These are phyloP conservation scores for Cardamine resedifolia DNA, from an alignment of 345 rosid genomes.

Conservation along the genomic window DNA sequence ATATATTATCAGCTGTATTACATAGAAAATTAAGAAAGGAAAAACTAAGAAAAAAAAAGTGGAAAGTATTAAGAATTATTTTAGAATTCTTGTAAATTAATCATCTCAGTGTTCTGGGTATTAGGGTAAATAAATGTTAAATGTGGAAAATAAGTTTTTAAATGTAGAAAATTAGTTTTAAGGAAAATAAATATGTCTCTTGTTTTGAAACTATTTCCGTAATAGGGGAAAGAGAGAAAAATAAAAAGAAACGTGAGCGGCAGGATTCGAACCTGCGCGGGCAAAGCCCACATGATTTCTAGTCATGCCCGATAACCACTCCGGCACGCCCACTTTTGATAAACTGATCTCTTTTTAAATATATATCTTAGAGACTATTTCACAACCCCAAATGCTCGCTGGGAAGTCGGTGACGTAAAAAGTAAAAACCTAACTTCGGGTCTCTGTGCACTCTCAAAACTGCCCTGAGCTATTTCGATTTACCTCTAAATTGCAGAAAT, in stretches of 20 bases:
- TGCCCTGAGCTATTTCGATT: background rate
- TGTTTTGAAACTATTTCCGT: background rate
- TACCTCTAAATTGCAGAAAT: slow-evolving; percentile 18
- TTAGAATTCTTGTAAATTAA: no score
- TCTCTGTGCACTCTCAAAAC: background rate
- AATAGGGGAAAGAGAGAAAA: background rate
- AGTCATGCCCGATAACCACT: slow-evolving; percentile 80
- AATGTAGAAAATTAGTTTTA: background rate
- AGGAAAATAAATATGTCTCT: background rate
- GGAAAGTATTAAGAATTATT: background rate
- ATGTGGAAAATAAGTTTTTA: background rate
- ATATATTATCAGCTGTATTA: background rate
- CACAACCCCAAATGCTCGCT: no score
- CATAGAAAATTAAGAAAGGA: background rate
- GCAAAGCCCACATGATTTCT: slow-evolving; percentile 90
- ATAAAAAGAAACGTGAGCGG: slow-evolving; percentile 16
- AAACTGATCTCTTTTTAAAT: rapidly evolving
- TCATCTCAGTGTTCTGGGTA: background rate
- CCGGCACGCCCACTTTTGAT: slow-evolving; percentile 31
- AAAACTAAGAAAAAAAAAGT: no score
- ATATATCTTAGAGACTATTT: background rate
- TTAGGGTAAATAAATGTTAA: background rate
- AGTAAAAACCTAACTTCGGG: slow-evolving; percentile 10
- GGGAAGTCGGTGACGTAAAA: no score
- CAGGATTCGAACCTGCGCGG: slow-evolving; percentile 93